Evolutionary conservation across 2,329 filamentous ascomycete species (phyloP).

Genomic region (Alternaria rosae): DNA sequence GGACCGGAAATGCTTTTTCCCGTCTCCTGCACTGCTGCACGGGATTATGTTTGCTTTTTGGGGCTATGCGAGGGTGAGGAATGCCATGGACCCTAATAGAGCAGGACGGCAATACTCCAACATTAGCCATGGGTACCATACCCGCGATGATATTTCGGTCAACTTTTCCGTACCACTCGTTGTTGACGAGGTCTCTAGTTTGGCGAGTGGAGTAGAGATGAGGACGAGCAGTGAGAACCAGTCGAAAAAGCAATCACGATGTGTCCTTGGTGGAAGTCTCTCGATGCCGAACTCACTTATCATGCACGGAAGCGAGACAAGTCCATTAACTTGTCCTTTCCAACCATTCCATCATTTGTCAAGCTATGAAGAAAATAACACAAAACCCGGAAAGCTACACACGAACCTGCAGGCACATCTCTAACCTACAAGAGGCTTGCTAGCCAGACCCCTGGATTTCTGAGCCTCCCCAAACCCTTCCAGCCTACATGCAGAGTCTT

Average conservation of each 20-base stretch:
- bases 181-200: background rate
- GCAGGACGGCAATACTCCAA: background rate
- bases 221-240: background rate
- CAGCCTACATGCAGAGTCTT: background rate
- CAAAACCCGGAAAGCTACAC: too few relatives aligned
- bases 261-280: too few relatives aligned
- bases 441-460: too few relatives aligned
- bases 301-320: too few relatives aligned
- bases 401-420: too few relatives aligned
- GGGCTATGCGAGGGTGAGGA: background rate
- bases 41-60: background rate
- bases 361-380: too few relatives aligned
- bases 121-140: background rate
- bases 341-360: too few relatives aligned
- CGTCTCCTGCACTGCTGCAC: background rate
- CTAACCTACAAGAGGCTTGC: too few relatives aligned
- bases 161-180: background rate
- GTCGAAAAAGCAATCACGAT: too few relatives aligned
- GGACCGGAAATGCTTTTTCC: background rate
- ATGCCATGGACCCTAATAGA: background rate
- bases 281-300: too few relatives aligned
- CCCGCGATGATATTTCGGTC: background rate
- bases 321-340: too few relatives aligned
- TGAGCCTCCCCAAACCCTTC: too few relatives aligned
- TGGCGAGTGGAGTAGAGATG: background rate